Base-by-base conservation (phyloP, 805 yeast genomes). In the Maudiozyma serrabonitensis region DNA sequence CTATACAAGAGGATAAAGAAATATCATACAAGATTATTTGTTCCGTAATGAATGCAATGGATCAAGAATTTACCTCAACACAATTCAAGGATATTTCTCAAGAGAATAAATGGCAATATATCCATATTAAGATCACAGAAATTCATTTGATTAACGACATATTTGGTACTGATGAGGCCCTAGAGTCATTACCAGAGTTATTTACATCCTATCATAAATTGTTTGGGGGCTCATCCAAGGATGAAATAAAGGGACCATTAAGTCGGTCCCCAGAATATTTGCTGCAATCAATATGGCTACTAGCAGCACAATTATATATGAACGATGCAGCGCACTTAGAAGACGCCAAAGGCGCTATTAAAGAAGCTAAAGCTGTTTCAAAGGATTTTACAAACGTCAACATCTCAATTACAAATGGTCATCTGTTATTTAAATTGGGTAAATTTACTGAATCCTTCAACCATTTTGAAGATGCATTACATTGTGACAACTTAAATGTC, bases 101-200 rank as follows among this genome's bases (percentile, higher is more conserved):
- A 32, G 45, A 45, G 50, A 52, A 67, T 37, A 67, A 75, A 57
- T 69, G 75, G 67, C 80, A 75, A 50, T 74, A 81, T 49, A 60
- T 82, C 47, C 86, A 87, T 60, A 72, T 88, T 61, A 85, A 85
- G 56, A 72, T 85, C 66, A 83, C 95, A 0, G 87, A 84, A 57
- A 68, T 88, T 37, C 80, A 87, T 1, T 69, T 87, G n/a, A 68
- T 80, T 47, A 89, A 84, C 57, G 73, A 78, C 6, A 69, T 77
- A 4, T 72, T 76, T 50, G 91, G 88, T 6, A 66, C 74, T 0
- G 69, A 73, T 28, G 76, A 76, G 41, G 79, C 88, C 0, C 62
- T 87, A 51, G 87, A 82, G 41, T 70, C 73, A 46, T 61, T 89
- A n/a, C 77, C 85, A 2, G 87, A 79, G 43, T 73, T 87, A 9